Percentiles rank a stretch among this genome's conserved stretches.
phyloP scores from a whole-genome alignment of 2,329 filamentous ascomycete species.

The Neofusicoccum cordaticola region DNA sequence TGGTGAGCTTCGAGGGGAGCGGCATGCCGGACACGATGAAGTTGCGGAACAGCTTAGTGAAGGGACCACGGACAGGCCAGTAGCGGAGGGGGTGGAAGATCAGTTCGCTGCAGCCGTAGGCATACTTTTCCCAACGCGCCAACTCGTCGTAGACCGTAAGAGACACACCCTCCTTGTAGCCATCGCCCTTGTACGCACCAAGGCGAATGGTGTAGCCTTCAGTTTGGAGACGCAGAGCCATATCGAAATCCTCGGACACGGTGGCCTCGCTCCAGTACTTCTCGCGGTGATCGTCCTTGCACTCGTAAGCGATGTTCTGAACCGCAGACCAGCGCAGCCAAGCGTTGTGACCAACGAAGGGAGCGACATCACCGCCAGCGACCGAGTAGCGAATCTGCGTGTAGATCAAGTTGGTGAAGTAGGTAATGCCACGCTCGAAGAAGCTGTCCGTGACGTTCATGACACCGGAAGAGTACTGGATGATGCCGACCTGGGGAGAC shows the following conservation, averaged over 20 bases:
- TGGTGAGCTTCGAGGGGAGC: slow-evolving; percentile 72
- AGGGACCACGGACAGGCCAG: slow-evolving; percentile 71
- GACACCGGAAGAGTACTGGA: slow-evolving; percentile 60
- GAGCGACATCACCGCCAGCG: slow-evolving; percentile 71
- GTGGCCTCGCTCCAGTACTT: slow-evolving; percentile 81
- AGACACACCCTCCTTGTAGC: slow-evolving; percentile 80
- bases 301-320: slow-evolving; percentile 68
- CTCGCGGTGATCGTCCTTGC: slow-evolving; percentile 65
- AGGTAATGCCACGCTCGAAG: slow-evolving; percentile 44
- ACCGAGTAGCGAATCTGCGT: slow-evolving; percentile 75
- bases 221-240: slow-evolving; percentile 73
- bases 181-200: slow-evolving; percentile 70
- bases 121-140: slow-evolving; percentile 83
- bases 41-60: slow-evolving; percentile 72
- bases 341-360: slow-evolving; percentile 79
- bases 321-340: slow-evolving; percentile 73
- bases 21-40: slow-evolving; percentile 73
- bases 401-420: slow-evolving; percentile 65
- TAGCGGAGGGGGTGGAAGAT: slow-evolving; percentile 74
- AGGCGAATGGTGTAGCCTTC: slow-evolving; percentile 71
- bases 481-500: slow-evolving; percentile 66
- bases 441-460: slow-evolving; percentile 70
- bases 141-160: slow-evolving; percentile 82
- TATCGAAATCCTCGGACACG: slow-evolving; percentile 79
- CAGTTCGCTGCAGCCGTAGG: slow-evolving; percentile 79